These are phyloP conservation scores for Aspergillus mulundensis DNA, from an alignment of 495 filamentous ascomycete species.

Conservation along the genomic window DNA sequence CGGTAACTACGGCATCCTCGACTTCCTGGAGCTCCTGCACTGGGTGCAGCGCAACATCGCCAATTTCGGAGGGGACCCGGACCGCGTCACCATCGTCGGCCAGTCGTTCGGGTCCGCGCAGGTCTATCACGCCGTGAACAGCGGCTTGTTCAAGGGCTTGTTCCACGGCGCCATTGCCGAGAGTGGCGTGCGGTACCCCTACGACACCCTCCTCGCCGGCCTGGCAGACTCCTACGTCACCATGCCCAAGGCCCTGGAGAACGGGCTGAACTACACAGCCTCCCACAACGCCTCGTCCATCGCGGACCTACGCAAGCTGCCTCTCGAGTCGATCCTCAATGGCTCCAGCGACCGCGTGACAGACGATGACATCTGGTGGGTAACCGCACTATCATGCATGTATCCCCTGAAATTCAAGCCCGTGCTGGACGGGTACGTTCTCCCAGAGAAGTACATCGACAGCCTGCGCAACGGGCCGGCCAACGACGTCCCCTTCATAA, in stretches of 20 bases:
- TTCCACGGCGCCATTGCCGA: slow-evolving; percentile 28
- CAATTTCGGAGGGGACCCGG: slow-evolving; percentile 59
- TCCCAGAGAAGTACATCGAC: slow-evolving; percentile 25
- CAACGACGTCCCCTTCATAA: slow-evolving; percentile 37
- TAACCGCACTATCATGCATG: slow-evolving; percentile 23
- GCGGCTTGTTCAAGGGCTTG: slow-evolving; percentile 24
- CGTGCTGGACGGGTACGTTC: slow-evolving; percentile 26
- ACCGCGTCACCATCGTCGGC: slow-evolving; percentile 41
- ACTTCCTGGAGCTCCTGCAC: slow-evolving; percentile 35
- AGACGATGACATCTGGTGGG: slow-evolving; percentile 23
- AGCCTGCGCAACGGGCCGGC: slow-evolving; percentile 23
- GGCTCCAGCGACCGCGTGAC: slow-evolving; percentile 18
- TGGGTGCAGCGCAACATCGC: slow-evolving; percentile 53
- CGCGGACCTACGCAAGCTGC: slow-evolving; percentile 23
- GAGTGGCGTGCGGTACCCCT: slow-evolving; percentile 28
- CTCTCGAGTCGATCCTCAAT: slow-evolving; percentile 22
- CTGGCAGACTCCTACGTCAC: slow-evolving; percentile 28
- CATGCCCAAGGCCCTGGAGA: slow-evolving; percentile 21
- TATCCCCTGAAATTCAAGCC: slow-evolving; percentile 29
- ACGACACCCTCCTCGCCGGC: slow-evolving; percentile 24
- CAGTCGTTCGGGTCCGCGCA: slow-evolving; percentile 40
- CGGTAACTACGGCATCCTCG: slow-evolving; percentile 27
- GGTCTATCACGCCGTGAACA: slow-evolving; percentile 35
- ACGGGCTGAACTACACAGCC: slow-evolving; percentile 22
- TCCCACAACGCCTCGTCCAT: slow-evolving; percentile 25